Percentiles rank a stretch among this genome's conserved stretches.
Evolutionary conservation across 768 basidiomycete genomes (phyloP).

Genomic region (Coprinopsis marcescibilis): DNA sequence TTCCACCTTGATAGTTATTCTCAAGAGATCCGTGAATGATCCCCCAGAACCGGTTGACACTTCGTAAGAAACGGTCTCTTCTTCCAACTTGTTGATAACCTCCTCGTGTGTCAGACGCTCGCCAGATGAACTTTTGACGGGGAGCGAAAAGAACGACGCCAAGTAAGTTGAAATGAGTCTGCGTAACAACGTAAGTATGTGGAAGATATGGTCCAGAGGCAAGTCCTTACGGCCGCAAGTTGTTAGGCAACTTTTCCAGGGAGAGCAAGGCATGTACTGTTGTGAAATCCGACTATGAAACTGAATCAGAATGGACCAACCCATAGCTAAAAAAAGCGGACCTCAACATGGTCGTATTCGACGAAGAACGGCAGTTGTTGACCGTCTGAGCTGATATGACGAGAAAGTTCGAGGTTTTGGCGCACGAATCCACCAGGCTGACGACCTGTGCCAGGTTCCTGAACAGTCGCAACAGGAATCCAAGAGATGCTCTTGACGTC

Average conservation of each 20-base stretch:
- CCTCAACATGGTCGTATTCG: constrained; percentile 91
- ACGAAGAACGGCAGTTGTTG: constrained; percentile 77
- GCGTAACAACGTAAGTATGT: constrained; percentile 9
- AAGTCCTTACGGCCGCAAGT: constrained; percentile 64
- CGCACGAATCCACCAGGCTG: constrained; percentile 20
- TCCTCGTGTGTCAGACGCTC: constrained; percentile 76
- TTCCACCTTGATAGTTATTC: constrained; percentile 83
- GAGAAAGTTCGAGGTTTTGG: constrained; percentile 40
- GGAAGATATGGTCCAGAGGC: background rate
- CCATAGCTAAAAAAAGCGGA: constrained; percentile 21
- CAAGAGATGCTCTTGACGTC: constrained; percentile 87
- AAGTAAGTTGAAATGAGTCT: constrained; percentile 79
- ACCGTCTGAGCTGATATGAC: constrained; percentile 65
- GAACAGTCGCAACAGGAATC: constrained; percentile 69
- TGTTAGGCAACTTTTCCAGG: constrained; percentile 60
- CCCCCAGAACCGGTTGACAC: constrained; percentile 57
- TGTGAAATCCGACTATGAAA: constrained; percentile 82
- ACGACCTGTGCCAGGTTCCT: constrained; percentile 55
- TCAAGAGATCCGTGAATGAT: constrained; percentile 68
- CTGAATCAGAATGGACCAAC: constrained; percentile 5
- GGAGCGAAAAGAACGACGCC: constrained; percentile 83
- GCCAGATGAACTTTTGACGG: constrained; percentile 67
- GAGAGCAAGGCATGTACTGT: constrained; percentile 77
- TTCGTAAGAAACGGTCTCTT: constrained; percentile 87
- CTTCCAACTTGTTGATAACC: constrained; percentile 84